These are phyloP conservation scores for Ulmus americana DNA, from an alignment of 331 rosid species.

Conservation along the genomic window DNA sequence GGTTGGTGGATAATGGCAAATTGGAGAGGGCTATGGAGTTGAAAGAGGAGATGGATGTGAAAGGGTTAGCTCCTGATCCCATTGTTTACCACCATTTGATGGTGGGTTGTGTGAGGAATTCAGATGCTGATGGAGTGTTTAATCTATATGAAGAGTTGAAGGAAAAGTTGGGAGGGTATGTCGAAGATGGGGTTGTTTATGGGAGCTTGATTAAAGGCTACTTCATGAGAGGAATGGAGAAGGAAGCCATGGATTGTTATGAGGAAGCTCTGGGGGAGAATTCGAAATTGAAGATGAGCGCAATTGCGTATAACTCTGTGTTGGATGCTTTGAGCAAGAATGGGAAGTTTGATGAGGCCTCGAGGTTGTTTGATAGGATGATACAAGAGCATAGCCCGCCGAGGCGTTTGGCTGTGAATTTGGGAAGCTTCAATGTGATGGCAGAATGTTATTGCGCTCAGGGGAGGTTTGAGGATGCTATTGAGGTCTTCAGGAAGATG, in stretches of 20 bases:
- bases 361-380: conserved; percentile 66
- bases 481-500: conserved; percentile 65
- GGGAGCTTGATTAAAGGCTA: conserved; percentile 82
- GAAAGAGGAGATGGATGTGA: conserved; percentile 51
- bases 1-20: conserved; percentile 62
- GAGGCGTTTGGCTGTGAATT: conserved; percentile 41
- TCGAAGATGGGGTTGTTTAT: conserved; percentile 67
- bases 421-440: conserved; percentile 86
- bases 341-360: conserved; percentile 58
- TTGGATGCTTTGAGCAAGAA: conserved; percentile 71
- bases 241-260: conserved; percentile 67
- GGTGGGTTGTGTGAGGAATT: conserved; percentile 54
- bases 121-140: conserved; percentile 51
- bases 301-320: conserved; percentile 57
- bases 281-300: conserved; percentile 58
- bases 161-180: conserved; percentile 48
- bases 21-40: conserved; percentile 64
- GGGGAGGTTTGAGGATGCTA: conserved; percentile 61
- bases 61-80: conserved; percentile 58
- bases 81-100: conserved; percentile 62
- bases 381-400: conserved; percentile 55
- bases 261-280: conserved; percentile 47
- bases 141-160: conserved; percentile 56
- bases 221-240: conserved; percentile 68
- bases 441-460: conserved; percentile 61